phyloP scores from a whole-genome alignment of 2,329 filamentous ascomycete species.

The Fusarium clavum region DNA sequence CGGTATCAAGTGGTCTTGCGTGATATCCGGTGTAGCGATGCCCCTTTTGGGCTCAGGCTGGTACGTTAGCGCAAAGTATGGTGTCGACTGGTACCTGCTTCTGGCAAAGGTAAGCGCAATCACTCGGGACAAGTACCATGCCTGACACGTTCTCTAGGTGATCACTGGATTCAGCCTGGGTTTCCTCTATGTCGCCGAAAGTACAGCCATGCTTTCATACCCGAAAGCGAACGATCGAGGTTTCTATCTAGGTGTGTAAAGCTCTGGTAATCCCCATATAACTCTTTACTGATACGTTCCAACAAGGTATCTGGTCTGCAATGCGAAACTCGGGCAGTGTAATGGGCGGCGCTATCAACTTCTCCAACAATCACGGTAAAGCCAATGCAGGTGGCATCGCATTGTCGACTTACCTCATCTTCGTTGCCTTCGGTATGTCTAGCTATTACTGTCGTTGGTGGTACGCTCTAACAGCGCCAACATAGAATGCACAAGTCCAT shows the following conservation, averaged over 20 bases:
- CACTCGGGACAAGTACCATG: rapidly evolving
- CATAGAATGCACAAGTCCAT: not conserved
- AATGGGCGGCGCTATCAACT: conserved; percentile 1
- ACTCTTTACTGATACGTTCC: not conserved
- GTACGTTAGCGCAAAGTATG: conserved; percentile 5
- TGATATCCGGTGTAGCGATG: conserved; percentile 2
- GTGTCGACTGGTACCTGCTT: conserved; percentile 3
- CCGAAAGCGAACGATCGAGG: conserved; percentile 1
- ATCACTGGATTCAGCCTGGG: not conserved
- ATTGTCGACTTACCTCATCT: conserved; percentile 2
- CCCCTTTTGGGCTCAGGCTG: conserved; percentile 5
- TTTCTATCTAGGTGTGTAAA: not conserved
- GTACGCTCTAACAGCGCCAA: rapidly evolving
- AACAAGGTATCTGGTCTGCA: not conserved
- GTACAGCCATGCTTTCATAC: not conserved
- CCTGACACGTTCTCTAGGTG: not conserved
- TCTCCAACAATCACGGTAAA: conserved; percentile 1
- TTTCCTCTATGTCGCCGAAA: not conserved
- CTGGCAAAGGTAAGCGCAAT: not conserved
- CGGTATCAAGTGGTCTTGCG: conserved; percentile 10
- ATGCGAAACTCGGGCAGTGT: conserved; percentile 5
- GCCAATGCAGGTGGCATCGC: not conserved
- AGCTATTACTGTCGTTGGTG: rapidly evolving
- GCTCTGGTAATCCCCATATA: rapidly evolving
- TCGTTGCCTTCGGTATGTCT: not conserved